Percentiles rank a stretch among this genome's conserved stretches.
phyloP scores from a whole-genome alignment of 345 rosid genomes.

The Acer negundo region DNA sequence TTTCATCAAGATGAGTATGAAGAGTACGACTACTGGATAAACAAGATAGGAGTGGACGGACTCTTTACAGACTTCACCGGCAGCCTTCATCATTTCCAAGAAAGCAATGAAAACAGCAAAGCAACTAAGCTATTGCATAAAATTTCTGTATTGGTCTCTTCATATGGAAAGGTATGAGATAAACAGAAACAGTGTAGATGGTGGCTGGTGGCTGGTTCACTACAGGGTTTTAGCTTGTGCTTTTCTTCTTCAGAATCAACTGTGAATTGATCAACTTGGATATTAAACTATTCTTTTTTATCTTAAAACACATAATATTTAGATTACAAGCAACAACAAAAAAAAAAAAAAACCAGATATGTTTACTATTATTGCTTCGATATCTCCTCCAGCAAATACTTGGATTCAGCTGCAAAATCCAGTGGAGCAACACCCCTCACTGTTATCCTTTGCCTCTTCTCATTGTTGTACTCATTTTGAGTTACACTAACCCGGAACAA shows the following conservation, averaged over 20 bases:
- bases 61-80: conserved; percentile 94
- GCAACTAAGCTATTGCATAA: conserved; percentile 45
- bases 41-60: conserved; percentile 78
- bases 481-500: conserved; percentile 66
- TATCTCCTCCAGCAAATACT: conserved; percentile 71
- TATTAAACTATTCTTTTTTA: too few species aligned
- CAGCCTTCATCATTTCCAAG: conserved; percentile 70
- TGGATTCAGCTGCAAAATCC: conserved; percentile 79
- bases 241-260: too few species aligned
- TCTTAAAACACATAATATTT: too few species aligned
- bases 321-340: too few species aligned
- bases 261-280: too few species aligned
- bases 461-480: conserved; percentile 79
- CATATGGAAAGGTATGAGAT: conserved; percentile 39
- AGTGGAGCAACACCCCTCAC: conserved; percentile 64
- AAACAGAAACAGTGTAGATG: too few species aligned
- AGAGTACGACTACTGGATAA: conserved; percentile 84
- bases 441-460: conserved; percentile 89
- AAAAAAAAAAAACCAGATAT: too few species aligned
- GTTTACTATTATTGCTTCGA: too few species aligned
- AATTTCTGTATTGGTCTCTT: conserved; percentile 45
- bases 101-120: conserved; percentile 20
- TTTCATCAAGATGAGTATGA: conserved; percentile 72
- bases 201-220: too few species aligned
- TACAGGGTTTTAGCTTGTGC: too few species aligned